Conservation (phyloP, 768 basidiomycete species). For the Boletus tomentosulus region DNA sequence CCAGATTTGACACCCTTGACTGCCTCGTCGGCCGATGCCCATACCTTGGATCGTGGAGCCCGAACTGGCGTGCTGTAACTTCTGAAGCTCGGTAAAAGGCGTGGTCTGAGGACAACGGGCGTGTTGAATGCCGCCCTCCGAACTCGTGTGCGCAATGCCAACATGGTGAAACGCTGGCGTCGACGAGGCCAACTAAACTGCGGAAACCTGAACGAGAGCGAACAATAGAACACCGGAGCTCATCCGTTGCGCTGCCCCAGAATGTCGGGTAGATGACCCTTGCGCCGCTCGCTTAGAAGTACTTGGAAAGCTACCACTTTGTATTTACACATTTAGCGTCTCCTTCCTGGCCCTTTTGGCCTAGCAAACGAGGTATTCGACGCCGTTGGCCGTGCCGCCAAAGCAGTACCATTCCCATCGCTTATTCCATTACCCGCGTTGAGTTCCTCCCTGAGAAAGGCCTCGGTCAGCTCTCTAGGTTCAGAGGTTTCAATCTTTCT, state of each 20-base stretch:
- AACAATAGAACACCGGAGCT: slow-evolving; percentile 18
- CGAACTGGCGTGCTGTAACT: slow-evolving; percentile 25
- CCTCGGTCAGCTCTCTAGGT: slow-evolving; percentile 64
- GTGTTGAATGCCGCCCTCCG: slow-evolving; percentile 9
- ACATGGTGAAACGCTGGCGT: slow-evolving; percentile 17
- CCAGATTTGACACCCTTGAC: slow-evolving; percentile 80
- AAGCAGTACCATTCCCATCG: slow-evolving; percentile 5
- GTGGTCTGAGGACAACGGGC: slow-evolving; percentile 18
- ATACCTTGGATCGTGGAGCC: slow-evolving; percentile 60
- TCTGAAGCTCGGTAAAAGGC: slow-evolving; percentile 12
- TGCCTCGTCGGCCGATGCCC: slow-evolving; percentile 77
- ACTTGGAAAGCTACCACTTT: not conserved
- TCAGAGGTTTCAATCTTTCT: slow-evolving; percentile 84
- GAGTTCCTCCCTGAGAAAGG: slow-evolving; percentile 58
- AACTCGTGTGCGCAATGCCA: slow-evolving; percentile 7
- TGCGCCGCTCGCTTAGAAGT: no score
- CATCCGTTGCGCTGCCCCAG: slow-evolving; percentile 12
- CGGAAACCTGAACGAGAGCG: not conserved
- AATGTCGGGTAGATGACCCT: no score
- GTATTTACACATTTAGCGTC: slow-evolving; percentile 29
- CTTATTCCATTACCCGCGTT: slow-evolving; percentile 25
- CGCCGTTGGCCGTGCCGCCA: slow-evolving; percentile 13
- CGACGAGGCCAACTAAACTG: not conserved
- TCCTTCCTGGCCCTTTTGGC: slow-evolving; percentile 66
- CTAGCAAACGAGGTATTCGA: slow-evolving; percentile 55